These are phyloP conservation scores for Cladosporium sp. DNA, from an alignment of 2,329 filamentous ascomycete genomes.

Conservation along the genomic window DNA sequence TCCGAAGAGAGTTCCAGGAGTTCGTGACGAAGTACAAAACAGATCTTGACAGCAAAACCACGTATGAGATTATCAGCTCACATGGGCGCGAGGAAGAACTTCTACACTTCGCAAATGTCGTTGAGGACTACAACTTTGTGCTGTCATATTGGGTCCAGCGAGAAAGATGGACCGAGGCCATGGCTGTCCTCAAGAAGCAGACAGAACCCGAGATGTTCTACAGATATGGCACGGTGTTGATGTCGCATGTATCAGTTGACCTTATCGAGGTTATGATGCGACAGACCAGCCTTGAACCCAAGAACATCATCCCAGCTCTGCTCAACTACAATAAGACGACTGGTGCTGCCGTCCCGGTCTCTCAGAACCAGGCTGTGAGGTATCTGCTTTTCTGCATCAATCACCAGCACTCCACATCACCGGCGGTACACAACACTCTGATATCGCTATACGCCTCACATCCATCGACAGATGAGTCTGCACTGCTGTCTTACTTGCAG, in stretches of 20 bases:
- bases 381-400: slow-evolving; percentile 95
- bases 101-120: slow-evolving; percentile 81
- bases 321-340: slow-evolving; percentile 84
- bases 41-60: slow-evolving; percentile 86
- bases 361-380: slow-evolving; percentile 80
- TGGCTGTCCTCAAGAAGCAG: slow-evolving; percentile 88
- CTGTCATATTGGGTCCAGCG: slow-evolving; percentile 96
- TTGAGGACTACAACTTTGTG: slow-evolving; percentile 93
- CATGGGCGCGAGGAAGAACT: slow-evolving; percentile 93
- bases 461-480: slow-evolving; percentile 77
- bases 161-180: slow-evolving; percentile 84
- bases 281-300: slow-evolving; percentile 78
- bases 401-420: slow-evolving; percentile 73
- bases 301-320: slow-evolving; percentile 87
- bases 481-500: slow-evolving; percentile 84
- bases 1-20: slow-evolving; percentile 80
- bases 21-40: slow-evolving; percentile 83
- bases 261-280: slow-evolving; percentile 95
- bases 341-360: slow-evolving; percentile 62
- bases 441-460: slow-evolving; percentile 94
- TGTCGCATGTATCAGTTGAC: slow-evolving; percentile 81
- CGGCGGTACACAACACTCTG: slow-evolving; percentile 94
- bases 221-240: slow-evolving; percentile 93
- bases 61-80: slow-evolving; percentile 93
- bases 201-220: slow-evolving; percentile 93